phyloP scores from a whole-genome alignment of 345 rosid species.

The Tarenaya hassleriana region DNA sequence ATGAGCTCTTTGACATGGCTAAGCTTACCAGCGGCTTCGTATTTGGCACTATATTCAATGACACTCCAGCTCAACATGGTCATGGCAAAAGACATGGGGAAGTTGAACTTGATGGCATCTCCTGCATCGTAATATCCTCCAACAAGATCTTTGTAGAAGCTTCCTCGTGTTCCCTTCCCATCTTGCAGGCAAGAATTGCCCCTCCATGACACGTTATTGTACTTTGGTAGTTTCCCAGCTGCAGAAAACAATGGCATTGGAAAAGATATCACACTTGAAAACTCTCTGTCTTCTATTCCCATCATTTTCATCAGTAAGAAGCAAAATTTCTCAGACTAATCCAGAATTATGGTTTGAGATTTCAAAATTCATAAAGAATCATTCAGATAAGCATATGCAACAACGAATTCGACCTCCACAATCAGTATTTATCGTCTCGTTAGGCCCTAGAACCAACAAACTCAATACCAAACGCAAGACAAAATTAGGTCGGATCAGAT shows the following conservation, averaged over 20 bases:
- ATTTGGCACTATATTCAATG: conserved; percentile 87
- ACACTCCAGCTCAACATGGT: conserved; percentile 99
- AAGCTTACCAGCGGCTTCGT: conserved; percentile 90
- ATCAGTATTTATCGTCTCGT: neutral
- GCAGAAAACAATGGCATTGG: conserved; percentile 9
- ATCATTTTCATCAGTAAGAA: neutral
- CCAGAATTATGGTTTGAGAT: no score
- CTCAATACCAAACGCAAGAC: neutral
- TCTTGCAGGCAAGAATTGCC: conserved; percentile 78
- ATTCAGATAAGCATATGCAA: no score
- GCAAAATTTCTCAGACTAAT: no score
- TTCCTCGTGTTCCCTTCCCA: conserved; percentile 53
- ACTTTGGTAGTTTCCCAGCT: conserved; percentile 91
- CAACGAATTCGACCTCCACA: no score
- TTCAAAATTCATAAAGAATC: no score
- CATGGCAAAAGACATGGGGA: conserved; percentile 83
- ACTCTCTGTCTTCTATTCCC: neutral
- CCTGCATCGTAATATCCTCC: conserved; percentile 97
- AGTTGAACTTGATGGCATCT: conserved; percentile 90
- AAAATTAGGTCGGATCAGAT: conserved; percentile 1
- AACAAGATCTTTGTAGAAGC: conserved; percentile 52
- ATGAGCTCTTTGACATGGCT: conserved; percentile 78
- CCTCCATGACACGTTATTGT: conserved; percentile 92
- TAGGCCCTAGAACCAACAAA: neutral
- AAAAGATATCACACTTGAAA: conserved; percentile 1